A percentile compares a stretch with the other conserved stretches of the same genome.
These are phyloP conservation scores for Tuber aestivum DNA, from an alignment of 495 filamentous ascomycete genomes.

Conservation along the genomic window DNA sequence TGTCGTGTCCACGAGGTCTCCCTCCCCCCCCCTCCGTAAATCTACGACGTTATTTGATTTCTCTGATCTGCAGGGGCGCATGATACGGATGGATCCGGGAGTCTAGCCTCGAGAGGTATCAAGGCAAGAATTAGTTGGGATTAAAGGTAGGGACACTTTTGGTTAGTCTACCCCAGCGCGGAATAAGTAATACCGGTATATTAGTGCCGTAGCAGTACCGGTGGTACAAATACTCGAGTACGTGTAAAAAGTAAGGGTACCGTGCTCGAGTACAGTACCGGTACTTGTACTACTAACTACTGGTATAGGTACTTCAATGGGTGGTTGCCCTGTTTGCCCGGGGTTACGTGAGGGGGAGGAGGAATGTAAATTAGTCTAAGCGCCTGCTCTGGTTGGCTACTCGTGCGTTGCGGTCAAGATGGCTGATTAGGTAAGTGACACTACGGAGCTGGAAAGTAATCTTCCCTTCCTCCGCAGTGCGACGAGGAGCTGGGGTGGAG, in stretches of 20 bases:
- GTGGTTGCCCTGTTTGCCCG: background rate
- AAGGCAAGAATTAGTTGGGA: background rate
- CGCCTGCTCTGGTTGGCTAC: background rate
- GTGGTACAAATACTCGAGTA: background rate
- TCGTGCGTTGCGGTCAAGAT: background rate
- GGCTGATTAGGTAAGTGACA: background rate
- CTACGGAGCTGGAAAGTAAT: background rate
- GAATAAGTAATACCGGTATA: background rate
- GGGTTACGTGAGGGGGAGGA: background rate
- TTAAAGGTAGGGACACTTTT: background rate
- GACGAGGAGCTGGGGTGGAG: background rate
- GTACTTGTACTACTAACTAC: too few relatives aligned
- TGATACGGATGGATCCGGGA: background rate
- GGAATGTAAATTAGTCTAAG: too few relatives aligned
- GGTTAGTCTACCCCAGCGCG: background rate
- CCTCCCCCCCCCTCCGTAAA: background rate
- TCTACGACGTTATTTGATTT: background rate
- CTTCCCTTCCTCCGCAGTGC: background rate
- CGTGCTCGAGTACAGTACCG: background rate
- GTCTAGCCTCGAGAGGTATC: background rate
- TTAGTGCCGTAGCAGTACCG: background rate
- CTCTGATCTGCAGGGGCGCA: background rate
- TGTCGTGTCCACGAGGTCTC: background rate
- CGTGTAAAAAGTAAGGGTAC: too few relatives aligned
- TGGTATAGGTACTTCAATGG: too few relatives aligned